These are phyloP conservation scores for Cryptococcus wingfieldii DNA, from an alignment of 1,284 basidiomycete species.

Conservation along the genomic window DNA sequence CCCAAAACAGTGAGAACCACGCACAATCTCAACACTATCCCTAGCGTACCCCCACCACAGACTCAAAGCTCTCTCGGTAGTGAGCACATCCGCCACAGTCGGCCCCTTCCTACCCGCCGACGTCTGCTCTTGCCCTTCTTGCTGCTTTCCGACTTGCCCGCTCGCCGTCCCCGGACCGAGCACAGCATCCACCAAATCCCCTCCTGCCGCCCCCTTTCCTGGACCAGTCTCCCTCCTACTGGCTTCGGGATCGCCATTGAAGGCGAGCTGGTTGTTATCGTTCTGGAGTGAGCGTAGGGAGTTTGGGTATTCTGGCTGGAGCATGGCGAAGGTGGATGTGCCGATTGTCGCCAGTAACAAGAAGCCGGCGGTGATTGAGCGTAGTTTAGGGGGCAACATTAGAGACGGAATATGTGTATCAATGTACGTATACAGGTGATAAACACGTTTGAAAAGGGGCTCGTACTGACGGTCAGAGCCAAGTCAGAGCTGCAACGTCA, in stretches of 20 bases:
- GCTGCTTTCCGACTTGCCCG: neutral
- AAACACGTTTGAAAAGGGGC: too few relatives aligned
- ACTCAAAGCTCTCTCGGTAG: slow-evolving; percentile 34
- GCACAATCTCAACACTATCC: slow-evolving; percentile 35
- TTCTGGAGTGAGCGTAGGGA: neutral
- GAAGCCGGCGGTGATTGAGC: slow-evolving; percentile 7
- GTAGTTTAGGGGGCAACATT: slow-evolving; percentile 6
- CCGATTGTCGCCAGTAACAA: neutral
- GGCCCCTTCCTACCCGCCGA: neutral
- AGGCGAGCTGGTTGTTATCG: neutral
- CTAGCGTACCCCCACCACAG: slow-evolving; percentile 46
- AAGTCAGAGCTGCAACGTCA: too few relatives aligned
- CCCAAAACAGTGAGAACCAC: slow-evolving; percentile 6
- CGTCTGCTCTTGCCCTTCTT: neutral
- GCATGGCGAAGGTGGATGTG: neutral
- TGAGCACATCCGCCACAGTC: slow-evolving; percentile 38
- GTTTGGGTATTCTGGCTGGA: neutral
- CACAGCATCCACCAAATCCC: slow-evolving; percentile 13
- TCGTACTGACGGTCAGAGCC: too few relatives aligned
- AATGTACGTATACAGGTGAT: too few relatives aligned
- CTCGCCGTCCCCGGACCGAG: neutral
- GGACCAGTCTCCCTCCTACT: neutral
- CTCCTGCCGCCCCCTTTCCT: neutral
- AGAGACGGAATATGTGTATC: neutral
- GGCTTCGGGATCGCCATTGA: neutral